Evolutionary conservation across 2,329 filamentous ascomycete genomes (phyloP), one percentile per base, ranked within the genome.

Genomic region (Botrytis aclada): DNA sequence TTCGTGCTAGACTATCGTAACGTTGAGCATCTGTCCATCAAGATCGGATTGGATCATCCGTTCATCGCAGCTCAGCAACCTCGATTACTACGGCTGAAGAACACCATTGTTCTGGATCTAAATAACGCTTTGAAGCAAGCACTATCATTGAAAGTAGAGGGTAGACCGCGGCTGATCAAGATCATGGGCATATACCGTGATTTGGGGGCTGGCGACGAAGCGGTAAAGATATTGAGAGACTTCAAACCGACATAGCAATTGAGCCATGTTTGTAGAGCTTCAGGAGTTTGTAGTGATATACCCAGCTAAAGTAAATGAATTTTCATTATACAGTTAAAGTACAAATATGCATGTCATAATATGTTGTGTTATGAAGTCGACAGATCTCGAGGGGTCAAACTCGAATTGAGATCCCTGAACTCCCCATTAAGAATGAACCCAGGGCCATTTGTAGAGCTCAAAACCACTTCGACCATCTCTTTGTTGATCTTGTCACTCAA

Each of bases 381-480:
- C 77, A 91, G 79, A 74, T 88, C 83, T 63, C 83, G 85, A 39
- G 86, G 83, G 62, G 85, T 84, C 65, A 92, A 81, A 67, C 83
- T 84, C 74, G 89, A 89, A 74, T 88, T 86, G 7, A 87, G 85
- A 70, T 90, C 86, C 78, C 84, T 89, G 82, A 96, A 92, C 71
- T 92, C 89, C 73, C 95, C 95, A 81, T 89, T 97, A 81, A 99
- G 84, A 81, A 91, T 94, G 84, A 99, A 89, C 0, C 94, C 95
- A 1, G 96, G 95, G 2, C 92, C 90, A 80, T 96, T 87, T 10
- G 95, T 97, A 20, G 94, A 94, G 84, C 93, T 95, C 79, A 99
- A 84, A 47, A 98, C 92, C 81, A 90, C 86, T 81, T 90, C 88
- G 76, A 90, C 91, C 70, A 98, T 86, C 76, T 93, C 87, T 85